Base-by-base conservation (phyloP, 202 grass and related monocot genomes). In the Bolboschoenoplectus hybrid region DNA sequence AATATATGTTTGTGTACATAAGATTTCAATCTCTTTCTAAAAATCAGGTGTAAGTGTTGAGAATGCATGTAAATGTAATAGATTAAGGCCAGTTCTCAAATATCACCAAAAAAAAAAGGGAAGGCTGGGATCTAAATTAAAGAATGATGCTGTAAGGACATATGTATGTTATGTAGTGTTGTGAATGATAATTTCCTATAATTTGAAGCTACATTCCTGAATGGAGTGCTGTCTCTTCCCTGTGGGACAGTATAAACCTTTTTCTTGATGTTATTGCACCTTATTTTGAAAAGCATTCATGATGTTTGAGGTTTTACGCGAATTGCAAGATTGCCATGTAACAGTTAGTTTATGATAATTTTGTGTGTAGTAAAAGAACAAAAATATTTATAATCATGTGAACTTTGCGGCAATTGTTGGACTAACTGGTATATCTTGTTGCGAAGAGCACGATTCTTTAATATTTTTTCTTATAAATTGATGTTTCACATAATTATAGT, bases 181-280 rank as follows among this genome's bases (percentile, higher is more conserved):
- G 34, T 68, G 65, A 65, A 65, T 65, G 26, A 36, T 68, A 14
- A 68, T 68, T 68, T 68, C 38, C 36, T 41, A 13, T 68, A 41
- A 41, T 68, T 60, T 68, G 41, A 68, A 6, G 35, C 12, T 68
- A 43, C 65, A 67, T 68, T 68, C 38, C 65, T 67, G 2, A 67
- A 67, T 16, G 14, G 17, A 20, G 11, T 67, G 65, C 41, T 40
- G 4, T 63, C n/a, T 26, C 19, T 19, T 7, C 60, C 60, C 6
- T 26, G n/a, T 58, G 1, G 16, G 16, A n/a, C 60, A 20, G 19
- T 58, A 58, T 58, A 14, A 58, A 58, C 6, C 10, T 63, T 3
- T 60, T 60, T 17, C 17, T 60, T 60, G 17, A 60, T 19, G 14
- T 26, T 26, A 26, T 26, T 26, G 26, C 26, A 26, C 26, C 26